Evolutionary conservation across 2,329 filamentous ascomycete species (phyloP).

Genomic region (Apiospora kogelbergensis): DNA sequence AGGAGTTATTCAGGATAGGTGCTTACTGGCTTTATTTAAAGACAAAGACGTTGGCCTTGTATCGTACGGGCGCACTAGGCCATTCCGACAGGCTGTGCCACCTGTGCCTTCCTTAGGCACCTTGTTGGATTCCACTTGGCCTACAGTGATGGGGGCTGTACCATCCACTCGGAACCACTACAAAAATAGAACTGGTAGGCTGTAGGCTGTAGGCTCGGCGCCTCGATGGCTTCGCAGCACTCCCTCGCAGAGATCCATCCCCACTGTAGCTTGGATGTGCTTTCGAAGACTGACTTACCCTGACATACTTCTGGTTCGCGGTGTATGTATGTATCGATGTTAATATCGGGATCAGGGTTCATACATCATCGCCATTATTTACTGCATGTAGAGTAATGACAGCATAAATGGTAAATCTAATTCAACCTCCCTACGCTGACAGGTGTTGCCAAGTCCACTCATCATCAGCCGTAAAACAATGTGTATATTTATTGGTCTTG

Average conservation of each 20-base stretch:
- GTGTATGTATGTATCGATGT: too few relatives aligned
- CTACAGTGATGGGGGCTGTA: background rate
- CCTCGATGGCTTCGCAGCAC: background rate
- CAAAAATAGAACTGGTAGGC: background rate
- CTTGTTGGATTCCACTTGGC: background rate
- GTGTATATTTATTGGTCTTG: background rate
- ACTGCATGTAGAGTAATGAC: too few relatives aligned
- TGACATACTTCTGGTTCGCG: too few relatives aligned
- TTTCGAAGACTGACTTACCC: background rate
- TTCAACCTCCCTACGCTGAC: background rate
- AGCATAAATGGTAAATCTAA: background rate
- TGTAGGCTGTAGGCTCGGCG: background rate
- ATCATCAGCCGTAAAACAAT: background rate
- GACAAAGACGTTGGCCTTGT: background rate
- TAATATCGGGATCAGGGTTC: too few relatives aligned
- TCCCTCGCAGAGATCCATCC: background rate
- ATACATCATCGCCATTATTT: too few relatives aligned
- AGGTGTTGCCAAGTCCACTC: background rate
- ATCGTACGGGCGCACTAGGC: background rate
- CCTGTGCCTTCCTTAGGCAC: too few relatives aligned
- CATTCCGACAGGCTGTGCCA: background rate
- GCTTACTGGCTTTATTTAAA: background rate
- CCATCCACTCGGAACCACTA: background rate
- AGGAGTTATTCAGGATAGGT: background rate
- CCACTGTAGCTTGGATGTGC: too few relatives aligned